Evolutionary conservation across 176 grass and related monocot genomes (phyloP), one percentile per base, ranked within the genome.

Genomic region (Oryza glaberrima): DNA sequence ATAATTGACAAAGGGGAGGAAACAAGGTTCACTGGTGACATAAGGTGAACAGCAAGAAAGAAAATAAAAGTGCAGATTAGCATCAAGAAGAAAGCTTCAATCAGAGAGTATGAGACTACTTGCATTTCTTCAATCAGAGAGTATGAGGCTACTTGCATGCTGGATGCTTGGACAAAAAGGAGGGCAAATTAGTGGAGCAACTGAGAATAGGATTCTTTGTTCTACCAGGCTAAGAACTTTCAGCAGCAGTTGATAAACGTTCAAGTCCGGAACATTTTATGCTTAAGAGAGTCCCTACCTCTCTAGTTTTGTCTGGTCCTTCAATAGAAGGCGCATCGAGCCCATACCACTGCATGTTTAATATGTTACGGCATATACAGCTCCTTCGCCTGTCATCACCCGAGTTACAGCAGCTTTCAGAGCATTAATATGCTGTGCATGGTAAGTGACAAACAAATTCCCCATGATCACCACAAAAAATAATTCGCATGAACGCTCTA

Each of bases 131-230:
- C 26, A 26, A 26, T 26, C 28, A 30, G 28, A 30, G 30, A 32
- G 30, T 32, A 32, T 32, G 64, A 49, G 51, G 1, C 82, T 28
- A 85, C 82, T 79, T 75, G 82, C 26, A 75, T 14, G 36, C 35
- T 38, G 47, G 81, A 75, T 84, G 81, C 81, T 47, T 49, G 64
- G 52, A 63, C 16, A 68, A 3, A 89, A 76, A 40, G 69, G n/a
- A 58, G 49, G 5, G 15, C 14, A 51, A 32, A 85, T 81, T 65
- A 70, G 88, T 81, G 82, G 77, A 52, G 30, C 70, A 63, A 17
- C 52, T 65, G 17, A 44, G 82, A 81, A 89, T 89, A 61, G 0
- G 88, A 85, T 89, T 81, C 88, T 28, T 80, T 65, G 30, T 44
- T 49, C 70, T 34, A 23, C 2, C 34, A 20, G 22, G 51, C 64